Percentiles rank a stretch among this genome's conserved stretches.
These are phyloP conservation scores for Cnidoscolus chayamansa DNA, from an alignment of 441 rosid genomes.

Conservation along the genomic window DNA sequence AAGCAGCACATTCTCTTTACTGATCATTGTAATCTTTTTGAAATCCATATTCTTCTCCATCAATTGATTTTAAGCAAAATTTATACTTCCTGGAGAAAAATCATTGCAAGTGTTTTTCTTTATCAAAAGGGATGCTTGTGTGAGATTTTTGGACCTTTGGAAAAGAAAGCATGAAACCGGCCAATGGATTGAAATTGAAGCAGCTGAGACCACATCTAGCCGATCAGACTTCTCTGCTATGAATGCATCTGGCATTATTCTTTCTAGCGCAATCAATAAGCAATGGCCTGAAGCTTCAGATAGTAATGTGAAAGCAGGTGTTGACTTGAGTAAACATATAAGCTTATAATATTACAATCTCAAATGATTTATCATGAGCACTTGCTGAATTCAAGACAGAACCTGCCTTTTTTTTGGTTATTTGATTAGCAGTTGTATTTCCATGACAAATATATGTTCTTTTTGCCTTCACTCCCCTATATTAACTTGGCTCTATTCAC, in stretches of 20 bases:
- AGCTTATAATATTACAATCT: constrained; percentile 14
- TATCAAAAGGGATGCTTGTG: constrained; percentile 80
- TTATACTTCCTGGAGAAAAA: constrained; percentile 7
- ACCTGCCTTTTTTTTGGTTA: not conserved
- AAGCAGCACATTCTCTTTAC: constrained; percentile 22
- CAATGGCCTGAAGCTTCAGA: constrained; percentile 55
- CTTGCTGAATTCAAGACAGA: not conserved
- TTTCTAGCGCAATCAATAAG: constrained; percentile 50
- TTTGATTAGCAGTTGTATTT: not conserved
- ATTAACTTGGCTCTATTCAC: not conserved
- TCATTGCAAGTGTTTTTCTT: constrained; percentile 18
- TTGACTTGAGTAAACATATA: constrained; percentile 38
- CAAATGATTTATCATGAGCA: not conserved
- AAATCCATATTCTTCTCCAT: not conserved
- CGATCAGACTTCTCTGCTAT: constrained; percentile 48
- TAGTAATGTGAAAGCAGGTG: constrained; percentile 47
- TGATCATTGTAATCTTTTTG: not conserved
- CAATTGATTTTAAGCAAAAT: constrained; percentile 2
- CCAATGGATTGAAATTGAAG: constrained; percentile 88
- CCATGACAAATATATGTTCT: too few relatives aligned
- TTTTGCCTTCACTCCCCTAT: not conserved
- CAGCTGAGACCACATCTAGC: constrained; percentile 55
- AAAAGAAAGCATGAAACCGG: constrained; percentile 93
- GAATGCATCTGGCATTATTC: constrained; percentile 63
- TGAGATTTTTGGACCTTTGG: constrained; percentile 76